Percentiles rank a stretch among this genome's conserved stretches.
Evolutionary conservation across 78 protist genomes (phyloP).

Genomic region (Dictyostelium brefeldianum): DNA sequence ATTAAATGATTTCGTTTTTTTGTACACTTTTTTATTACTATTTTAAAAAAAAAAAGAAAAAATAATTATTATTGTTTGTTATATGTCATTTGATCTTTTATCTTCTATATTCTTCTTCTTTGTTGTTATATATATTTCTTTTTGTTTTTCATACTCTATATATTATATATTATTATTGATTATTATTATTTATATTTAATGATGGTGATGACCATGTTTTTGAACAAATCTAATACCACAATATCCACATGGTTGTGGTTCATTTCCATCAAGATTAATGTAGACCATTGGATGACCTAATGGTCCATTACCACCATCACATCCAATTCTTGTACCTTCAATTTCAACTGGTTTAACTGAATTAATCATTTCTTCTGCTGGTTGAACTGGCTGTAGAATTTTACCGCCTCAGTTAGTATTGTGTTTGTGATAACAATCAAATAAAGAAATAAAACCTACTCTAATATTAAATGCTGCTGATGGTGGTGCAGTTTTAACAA

Average conservation of each 20-base stretch:
- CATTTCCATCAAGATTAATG: constrained; percentile 64
- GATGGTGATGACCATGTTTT: constrained; percentile 67
- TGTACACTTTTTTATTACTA: too few species aligned
- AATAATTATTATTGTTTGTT: too few species aligned
- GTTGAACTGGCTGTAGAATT: constrained; percentile 61
- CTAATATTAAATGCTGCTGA: not conserved
- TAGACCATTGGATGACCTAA: constrained; percentile 83
- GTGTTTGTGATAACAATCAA: not conserved
- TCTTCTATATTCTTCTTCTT: too few species aligned
- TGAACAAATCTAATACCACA: constrained; percentile 82
- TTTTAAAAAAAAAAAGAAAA: too few species aligned
- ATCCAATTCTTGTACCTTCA: constrained; percentile 34
- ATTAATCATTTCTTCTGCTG: constrained; percentile 66
- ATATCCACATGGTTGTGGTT: constrained; percentile 84
- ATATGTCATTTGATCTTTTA: not conserved
- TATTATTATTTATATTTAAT: constrained; percentile 26
- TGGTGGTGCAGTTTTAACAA: not conserved
- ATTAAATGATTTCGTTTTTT: too few species aligned
- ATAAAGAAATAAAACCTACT: not conserved
- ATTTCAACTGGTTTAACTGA: constrained; percentile 75
- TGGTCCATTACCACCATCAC: constrained; percentile 86
- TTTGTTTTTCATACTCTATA: too few species aligned
- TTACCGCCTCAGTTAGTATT: too few species aligned
- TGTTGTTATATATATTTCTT: too few species aligned
- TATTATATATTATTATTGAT: not conserved